These are phyloP conservation scores for Fusarium succisae DNA, from an alignment of 2,329 filamentous ascomycete genomes.

Conservation along the genomic window DNA sequence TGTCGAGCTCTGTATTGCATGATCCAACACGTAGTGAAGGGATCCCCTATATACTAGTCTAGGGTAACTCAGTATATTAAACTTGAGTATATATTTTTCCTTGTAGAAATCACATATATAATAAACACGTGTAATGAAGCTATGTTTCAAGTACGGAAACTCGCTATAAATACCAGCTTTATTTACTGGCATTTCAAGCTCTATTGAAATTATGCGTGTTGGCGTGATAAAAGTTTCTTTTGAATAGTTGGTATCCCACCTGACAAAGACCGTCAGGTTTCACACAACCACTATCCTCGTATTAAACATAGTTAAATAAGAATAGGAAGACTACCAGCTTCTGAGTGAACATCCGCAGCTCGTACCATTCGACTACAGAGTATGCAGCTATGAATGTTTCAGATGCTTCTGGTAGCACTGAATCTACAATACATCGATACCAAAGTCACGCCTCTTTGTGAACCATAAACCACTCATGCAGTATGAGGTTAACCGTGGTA, in stretches of 20 bases:
- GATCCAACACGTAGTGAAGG: not conserved
- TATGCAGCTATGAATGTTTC: not conserved
- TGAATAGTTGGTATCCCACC: too few relatives aligned
- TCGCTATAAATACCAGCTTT: not conserved
- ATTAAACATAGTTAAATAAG: constrained; percentile 2
- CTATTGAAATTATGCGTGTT: not conserved
- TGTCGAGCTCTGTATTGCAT: not conserved
- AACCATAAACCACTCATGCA: constrained; percentile 6
- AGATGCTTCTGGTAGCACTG: constrained; percentile 9
- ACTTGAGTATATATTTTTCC: not conserved
- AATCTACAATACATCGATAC: constrained; percentile 2
- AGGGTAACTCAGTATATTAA: not conserved
- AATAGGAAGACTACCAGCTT: not conserved
- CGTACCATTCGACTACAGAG: not conserved
- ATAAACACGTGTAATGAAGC: not conserved
- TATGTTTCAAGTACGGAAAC: too few relatives aligned
- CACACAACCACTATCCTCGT: not conserved
- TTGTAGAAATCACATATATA: not conserved
- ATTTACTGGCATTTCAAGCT: not conserved
- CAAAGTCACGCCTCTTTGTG: not conserved
- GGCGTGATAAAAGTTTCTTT: not conserved
- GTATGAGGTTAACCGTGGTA: not conserved
- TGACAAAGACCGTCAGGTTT: not conserved
- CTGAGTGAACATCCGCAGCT: not conserved
- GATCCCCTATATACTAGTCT: not conserved